Evolutionary conservation across 257 asterid species (phyloP).

Genomic region (Solanum rostratum): DNA sequence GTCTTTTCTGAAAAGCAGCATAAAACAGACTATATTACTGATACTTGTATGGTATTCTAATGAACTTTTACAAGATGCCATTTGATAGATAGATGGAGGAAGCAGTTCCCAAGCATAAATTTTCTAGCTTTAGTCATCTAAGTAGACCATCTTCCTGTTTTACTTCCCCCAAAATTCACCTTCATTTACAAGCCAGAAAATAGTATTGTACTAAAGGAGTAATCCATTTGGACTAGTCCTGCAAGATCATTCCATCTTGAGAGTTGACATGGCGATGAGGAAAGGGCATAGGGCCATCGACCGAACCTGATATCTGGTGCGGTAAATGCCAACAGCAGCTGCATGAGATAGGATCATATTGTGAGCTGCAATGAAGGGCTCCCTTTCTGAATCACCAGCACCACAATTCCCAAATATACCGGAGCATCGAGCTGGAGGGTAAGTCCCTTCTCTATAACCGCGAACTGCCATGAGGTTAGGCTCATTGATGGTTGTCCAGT

Average conservation of each 20-base stretch:
- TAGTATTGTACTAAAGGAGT: neutral
- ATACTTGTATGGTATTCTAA: neutral
- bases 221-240: neutral
- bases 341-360: conserved; percentile 52
- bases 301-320: conserved; percentile 40
- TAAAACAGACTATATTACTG: neutral
- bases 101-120: neutral
- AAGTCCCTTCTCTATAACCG: conserved; percentile 38
- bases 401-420: conserved; percentile 37
- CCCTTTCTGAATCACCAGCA: conserved; percentile 37
- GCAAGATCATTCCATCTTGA: neutral
- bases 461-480: conserved; percentile 40
- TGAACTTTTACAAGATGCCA: neutral
- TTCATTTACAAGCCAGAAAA: neutral
- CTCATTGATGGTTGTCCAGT: conserved; percentile 62
- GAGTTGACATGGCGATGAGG: neutral
- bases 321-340: conserved; percentile 29
- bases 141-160: neutral
- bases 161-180: neutral
- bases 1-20: conserved; percentile 22
- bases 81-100: neutral
- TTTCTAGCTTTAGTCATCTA: neutral
- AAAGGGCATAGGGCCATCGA: neutral
- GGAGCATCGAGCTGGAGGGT: conserved; percentile 53
- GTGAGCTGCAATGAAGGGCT: conserved; percentile 61